These are phyloP conservation scores for Chrysanthemum seticuspe DNA, from an alignment of 129 eudicot species.

Conservation along the genomic window DNA sequence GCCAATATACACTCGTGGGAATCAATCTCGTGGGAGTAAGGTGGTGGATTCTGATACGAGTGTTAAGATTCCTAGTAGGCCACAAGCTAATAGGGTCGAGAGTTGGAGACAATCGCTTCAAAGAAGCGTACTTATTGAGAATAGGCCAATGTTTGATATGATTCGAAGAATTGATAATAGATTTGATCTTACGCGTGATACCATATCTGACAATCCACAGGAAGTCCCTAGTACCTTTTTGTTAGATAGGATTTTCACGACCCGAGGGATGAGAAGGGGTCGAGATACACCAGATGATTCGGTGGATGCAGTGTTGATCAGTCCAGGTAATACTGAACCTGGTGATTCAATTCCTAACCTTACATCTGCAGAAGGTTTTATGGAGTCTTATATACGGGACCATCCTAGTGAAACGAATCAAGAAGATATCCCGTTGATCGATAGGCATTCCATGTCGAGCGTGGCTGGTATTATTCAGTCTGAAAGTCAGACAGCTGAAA, in stretches of 20 bases:
- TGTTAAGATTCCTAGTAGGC: constrained; percentile 36
- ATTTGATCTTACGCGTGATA: constrained; percentile 22
- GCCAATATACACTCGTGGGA: constrained; percentile 81
- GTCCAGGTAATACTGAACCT: constrained; percentile 28
- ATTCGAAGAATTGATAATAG: constrained; percentile 33
- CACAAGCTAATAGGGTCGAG: constrained; percentile 30
- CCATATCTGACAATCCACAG: constrained; percentile 14
- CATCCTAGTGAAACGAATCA: constrained; percentile 49
- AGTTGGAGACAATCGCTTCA: constrained; percentile 35
- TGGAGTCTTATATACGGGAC: constrained; percentile 51
- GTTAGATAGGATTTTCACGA: constrained; percentile 31
- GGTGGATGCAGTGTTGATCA: constrained; percentile 28
- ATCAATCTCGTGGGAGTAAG: constrained; percentile 1
- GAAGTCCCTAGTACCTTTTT: constrained; percentile 17
- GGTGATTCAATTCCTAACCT: constrained; percentile 35
- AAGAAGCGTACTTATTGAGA: constrained; percentile 12
- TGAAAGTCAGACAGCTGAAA: constrained; percentile 66
- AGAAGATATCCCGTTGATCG: constrained; percentile 47
- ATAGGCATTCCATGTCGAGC: constrained; percentile 83
- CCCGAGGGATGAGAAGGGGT: constrained; percentile 26
- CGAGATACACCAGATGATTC: constrained; percentile 39
- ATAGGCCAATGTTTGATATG: constrained; percentile 28
- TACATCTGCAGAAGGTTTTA: constrained; percentile 55
- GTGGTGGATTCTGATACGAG: constrained; percentile 6
- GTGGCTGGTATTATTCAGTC: constrained; percentile 88